These are phyloP conservation scores for Avena atlantica DNA, from an alignment of 176 grass and related monocot species.

Conservation along the genomic window DNA sequence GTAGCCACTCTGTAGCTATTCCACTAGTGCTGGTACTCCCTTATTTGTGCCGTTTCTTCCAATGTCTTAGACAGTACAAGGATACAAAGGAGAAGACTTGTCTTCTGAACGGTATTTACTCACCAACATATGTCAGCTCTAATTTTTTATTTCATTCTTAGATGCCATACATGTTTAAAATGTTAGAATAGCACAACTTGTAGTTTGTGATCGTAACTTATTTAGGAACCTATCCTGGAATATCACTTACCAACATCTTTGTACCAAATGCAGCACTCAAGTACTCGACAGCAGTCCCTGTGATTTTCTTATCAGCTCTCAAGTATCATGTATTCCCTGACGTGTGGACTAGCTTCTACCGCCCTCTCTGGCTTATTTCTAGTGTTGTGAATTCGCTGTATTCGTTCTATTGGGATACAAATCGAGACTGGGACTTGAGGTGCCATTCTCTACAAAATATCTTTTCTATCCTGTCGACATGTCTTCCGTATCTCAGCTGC, in stretches of 20 bases:
- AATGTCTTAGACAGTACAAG: conserved; percentile 95
- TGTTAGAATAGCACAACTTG: background rate
- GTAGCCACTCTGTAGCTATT: conserved; percentile 94
- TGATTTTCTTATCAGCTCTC: conserved; percentile 92
- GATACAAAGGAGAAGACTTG: conserved; percentile 93
- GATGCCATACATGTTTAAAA: conserved; percentile 29
- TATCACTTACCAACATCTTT: conserved; percentile 28
- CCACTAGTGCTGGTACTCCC: conserved; percentile 92
- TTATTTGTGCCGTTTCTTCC: conserved; percentile 93
- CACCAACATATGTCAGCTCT: conserved; percentile 21
- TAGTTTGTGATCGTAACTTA: background rate
- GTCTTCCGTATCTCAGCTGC: background rate
- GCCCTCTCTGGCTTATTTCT: conserved; percentile 91
- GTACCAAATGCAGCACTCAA: conserved; percentile 75
- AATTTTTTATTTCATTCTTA: conserved; percentile 17
- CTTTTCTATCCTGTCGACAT: background rate
- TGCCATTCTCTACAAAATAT: conserved; percentile 34
- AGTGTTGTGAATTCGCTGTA: conserved; percentile 87
- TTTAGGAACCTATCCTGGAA: background rate
- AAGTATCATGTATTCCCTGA: conserved; percentile 92
- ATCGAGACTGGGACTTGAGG: conserved; percentile 98
- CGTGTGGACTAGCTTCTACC: conserved; percentile 79
- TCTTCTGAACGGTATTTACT: conserved; percentile 85
- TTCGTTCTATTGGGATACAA: conserved; percentile 99
- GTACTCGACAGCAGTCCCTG: conserved; percentile 90